Evolutionary conservation across 805 yeast species (phyloP).

Genomic region (Saccharomyces kudriavzevii): DNA sequence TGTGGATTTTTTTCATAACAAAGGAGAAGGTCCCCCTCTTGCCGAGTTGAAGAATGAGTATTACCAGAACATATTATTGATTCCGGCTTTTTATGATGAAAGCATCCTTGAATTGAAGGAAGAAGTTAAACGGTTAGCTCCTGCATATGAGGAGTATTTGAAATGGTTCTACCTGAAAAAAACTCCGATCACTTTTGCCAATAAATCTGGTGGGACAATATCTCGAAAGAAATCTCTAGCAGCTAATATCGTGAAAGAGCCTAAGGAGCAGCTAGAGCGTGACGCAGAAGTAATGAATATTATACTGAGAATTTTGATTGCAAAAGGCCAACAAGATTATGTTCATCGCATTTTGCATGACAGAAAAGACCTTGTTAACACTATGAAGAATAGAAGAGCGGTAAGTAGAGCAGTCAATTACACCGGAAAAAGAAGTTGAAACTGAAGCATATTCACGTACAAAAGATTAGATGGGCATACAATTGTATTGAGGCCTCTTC

Average conservation of each 20-base stretch:
- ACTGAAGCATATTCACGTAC: neutral
- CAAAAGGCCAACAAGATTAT: constrained; percentile 53
- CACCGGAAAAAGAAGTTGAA: neutral
- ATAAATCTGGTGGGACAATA: constrained; percentile 12
- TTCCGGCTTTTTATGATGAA: constrained; percentile 59
- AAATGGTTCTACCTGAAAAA: constrained; percentile 13
- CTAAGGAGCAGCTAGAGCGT: constrained; percentile 35
- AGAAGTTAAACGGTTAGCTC: constrained; percentile 54
- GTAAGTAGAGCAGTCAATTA: neutral
- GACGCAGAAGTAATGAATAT: constrained; percentile 51
- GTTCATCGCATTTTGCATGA: constrained; percentile 33
- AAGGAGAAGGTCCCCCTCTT: constrained; percentile 73
- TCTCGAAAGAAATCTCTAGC: constrained; percentile 33
- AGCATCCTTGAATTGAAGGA: constrained; percentile 38
- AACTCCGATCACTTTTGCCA: constrained; percentile 28
- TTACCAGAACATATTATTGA: constrained; percentile 54
- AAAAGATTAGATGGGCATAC: too few species aligned
- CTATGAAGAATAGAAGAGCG: neutral
- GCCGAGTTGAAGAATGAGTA: constrained; percentile 51
- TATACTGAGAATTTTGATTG: constrained; percentile 59
- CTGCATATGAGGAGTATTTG: constrained; percentile 43
- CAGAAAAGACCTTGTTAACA: neutral
- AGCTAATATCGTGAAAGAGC: constrained; percentile 38
- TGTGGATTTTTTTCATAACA: constrained; percentile 67
- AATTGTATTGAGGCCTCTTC: too few species aligned